phyloP scores from a whole-genome alignment of 2,329 filamentous ascomycete species.

The Coniosporium tulheliwenetii region DNA sequence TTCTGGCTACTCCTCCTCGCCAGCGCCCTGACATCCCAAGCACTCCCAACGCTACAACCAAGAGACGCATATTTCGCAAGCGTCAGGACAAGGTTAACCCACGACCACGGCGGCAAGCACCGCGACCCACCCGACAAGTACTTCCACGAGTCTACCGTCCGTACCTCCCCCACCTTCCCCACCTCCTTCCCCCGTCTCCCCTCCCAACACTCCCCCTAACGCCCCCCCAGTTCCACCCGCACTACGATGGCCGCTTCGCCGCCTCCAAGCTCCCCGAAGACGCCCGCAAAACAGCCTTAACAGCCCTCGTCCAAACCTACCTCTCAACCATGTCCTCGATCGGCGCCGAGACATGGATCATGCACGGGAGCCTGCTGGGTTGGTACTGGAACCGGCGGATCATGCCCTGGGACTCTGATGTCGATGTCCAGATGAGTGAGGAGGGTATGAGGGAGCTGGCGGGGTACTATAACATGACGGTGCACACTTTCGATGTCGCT shows the following conservation, averaged over 20 bases:
- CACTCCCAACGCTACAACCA: conserved; percentile 7
- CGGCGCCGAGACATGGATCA: conserved; percentile 45
- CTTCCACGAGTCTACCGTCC: conserved; percentile 31
- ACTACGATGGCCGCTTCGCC: conserved; percentile 43
- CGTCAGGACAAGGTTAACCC: conserved; percentile 23
- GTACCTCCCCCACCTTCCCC: conserved; percentile 1
- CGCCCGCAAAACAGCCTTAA: conserved; percentile 32
- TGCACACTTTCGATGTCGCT: conserved; percentile 30
- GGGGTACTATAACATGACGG: conserved; percentile 45
- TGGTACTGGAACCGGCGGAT: conserved; percentile 50
- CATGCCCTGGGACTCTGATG: conserved; percentile 46
- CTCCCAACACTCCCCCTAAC: conserved; percentile 6
- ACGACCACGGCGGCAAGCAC: conserved; percentile 22
- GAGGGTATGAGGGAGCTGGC: conserved; percentile 39
- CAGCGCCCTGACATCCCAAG: too few species aligned
- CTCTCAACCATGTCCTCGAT: conserved; percentile 39
- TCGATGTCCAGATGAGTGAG: conserved; percentile 44
- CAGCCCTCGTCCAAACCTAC: conserved; percentile 38
- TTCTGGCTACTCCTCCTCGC: too few species aligned
- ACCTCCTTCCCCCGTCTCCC: neutral
- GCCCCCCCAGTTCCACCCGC: conserved; percentile 28
- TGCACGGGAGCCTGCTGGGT: conserved; percentile 44
- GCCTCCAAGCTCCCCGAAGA: conserved; percentile 26
- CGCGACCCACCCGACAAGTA: conserved; percentile 30
- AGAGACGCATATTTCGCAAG: conserved; percentile 26